Evolutionary conservation across 2,329 filamentous ascomycete species (phyloP).

Genomic region (Venturia pyrina): DNA sequence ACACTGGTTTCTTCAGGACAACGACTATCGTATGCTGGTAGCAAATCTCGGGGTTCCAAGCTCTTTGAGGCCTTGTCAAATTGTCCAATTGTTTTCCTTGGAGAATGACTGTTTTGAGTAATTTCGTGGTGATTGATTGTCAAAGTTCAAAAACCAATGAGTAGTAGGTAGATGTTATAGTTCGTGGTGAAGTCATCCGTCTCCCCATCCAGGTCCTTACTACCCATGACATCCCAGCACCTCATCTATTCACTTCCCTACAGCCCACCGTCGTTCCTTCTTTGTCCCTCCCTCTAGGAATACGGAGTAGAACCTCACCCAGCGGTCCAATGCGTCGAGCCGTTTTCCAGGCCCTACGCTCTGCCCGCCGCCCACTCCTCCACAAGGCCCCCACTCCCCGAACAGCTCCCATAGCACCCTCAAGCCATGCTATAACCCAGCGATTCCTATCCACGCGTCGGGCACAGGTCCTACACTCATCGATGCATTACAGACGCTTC

Average conservation of each 20-base stretch:
- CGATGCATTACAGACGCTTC: conserved; percentile 66
- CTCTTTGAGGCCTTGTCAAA: background rate
- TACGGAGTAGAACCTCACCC: background rate
- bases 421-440: conserved; percentile 7
- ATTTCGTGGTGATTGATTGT: background rate
- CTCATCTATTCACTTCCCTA: background rate
- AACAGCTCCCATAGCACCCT: background rate
- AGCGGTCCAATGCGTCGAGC: conserved; percentile 59
- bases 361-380: conserved; percentile 51
- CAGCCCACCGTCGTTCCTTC: background rate
- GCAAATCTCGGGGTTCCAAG: background rate
- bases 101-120: background rate
- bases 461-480: conserved; percentile 44
- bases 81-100: background rate
- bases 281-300: background rate
- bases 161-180: no score
- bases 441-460: conserved; percentile 1
- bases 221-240: background rate
- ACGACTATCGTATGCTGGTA: no score
- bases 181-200: background rate
- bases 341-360: conserved; percentile 57
- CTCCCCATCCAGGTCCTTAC: background rate
- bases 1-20: no score
- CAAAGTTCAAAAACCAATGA: background rate
- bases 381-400: conserved; percentile 48